Percentiles rank a stretch among this genome's conserved stretches.
Evolutionary conservation across 2,329 filamentous ascomycete genomes (phyloP).

Genomic region (Botrytis deweyae): DNA sequence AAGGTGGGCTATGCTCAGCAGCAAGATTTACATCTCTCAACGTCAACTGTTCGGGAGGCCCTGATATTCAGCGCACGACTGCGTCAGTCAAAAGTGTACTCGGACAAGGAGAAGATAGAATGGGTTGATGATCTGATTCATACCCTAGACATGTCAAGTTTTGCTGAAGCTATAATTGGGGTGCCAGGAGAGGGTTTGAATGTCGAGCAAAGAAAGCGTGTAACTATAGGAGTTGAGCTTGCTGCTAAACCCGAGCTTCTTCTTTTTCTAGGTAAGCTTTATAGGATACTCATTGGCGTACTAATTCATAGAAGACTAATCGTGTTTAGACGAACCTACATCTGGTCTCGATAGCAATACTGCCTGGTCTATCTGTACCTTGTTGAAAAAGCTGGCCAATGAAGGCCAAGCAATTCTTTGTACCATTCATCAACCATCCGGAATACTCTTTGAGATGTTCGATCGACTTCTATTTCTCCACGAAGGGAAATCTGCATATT

Average conservation of each 20-base stretch:
- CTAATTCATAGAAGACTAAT: neutral
- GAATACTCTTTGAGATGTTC: slow-evolving; percentile 88
- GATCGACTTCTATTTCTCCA: slow-evolving; percentile 75
- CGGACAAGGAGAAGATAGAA: slow-evolving; percentile 74
- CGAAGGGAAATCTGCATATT: slow-evolving; percentile 75
- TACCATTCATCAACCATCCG: slow-evolving; percentile 91
- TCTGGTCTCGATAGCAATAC: slow-evolving; percentile 90
- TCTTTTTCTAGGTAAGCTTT: slow-evolving; percentile 55
- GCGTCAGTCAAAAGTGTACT: slow-evolving; percentile 72
- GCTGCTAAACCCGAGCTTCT: slow-evolving; percentile 46
- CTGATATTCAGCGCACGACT: slow-evolving; percentile 86
- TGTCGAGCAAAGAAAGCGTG: slow-evolving; percentile 59
- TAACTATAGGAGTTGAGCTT: slow-evolving; percentile 57
- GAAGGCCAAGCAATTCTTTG: slow-evolving; percentile 87
- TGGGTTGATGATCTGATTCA: slow-evolving; percentile 65
- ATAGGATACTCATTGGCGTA: neutral
- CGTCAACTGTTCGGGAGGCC: slow-evolving; percentile 79
- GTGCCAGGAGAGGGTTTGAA: slow-evolving; percentile 52
- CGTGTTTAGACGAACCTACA: slow-evolving; percentile 74
- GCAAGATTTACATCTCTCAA: slow-evolving; percentile 83
- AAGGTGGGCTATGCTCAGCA: slow-evolving; percentile 78
- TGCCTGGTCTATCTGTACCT: slow-evolving; percentile 81
- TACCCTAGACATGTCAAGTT: slow-evolving; percentile 62
- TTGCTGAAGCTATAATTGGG: slow-evolving; percentile 66
- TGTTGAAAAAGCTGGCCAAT: slow-evolving; percentile 83